Base-by-base conservation (phyloP, 495 filamentous ascomycete species). In the Hyaloscypha bicolor region DNA sequence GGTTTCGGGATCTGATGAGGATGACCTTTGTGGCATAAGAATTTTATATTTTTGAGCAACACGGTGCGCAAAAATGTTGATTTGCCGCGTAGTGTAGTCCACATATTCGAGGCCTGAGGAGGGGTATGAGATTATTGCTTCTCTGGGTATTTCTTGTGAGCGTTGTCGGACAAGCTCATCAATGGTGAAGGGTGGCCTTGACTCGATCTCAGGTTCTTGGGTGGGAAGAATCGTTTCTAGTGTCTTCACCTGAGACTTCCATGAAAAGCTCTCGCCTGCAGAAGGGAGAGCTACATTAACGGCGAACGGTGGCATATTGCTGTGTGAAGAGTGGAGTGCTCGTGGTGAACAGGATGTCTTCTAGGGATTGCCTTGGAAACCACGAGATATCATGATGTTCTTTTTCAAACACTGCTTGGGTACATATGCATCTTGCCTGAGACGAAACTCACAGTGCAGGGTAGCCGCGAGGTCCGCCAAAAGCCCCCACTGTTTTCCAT, bases 91-190 rank as follows among this genome's bases (percentile, higher is more conserved):
- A 3, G 48, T 59, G 45, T 53, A 67, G 29, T 67, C 65, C 35
- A 55, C 58, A 55, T 62, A 55, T 52, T 57, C 35, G 33, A 16
- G 19, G 8, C 19, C 55, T 51, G 55, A 42, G n/a, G 22, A 31
- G 31, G 64, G 64, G 31, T 66, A 66, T 21, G 55, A 30, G 19
- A 66, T 42, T 0, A 66, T 60, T 19, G 6, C 2, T 21, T 60
- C 55, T n/a, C 60, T 35, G 0, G 33, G 33, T 16, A 33, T n/a
- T 51, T 32, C 30, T 52, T 33, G 6, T 33, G 64, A 31, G 19
- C 56, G 55, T 25, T 45, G 33, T 29, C 55, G 35, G 9, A 66
- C 45, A 21, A 66, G 39, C 32, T 66, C 64, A 55, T 66, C 57
- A 12, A 66, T 61, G 4, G 64, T 66, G 11, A 21, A 21, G 29